Evolutionary conservation across 2,329 filamentous ascomycete species (phyloP).

Genomic region (Ceratocystiopsis brevicomis): DNA sequence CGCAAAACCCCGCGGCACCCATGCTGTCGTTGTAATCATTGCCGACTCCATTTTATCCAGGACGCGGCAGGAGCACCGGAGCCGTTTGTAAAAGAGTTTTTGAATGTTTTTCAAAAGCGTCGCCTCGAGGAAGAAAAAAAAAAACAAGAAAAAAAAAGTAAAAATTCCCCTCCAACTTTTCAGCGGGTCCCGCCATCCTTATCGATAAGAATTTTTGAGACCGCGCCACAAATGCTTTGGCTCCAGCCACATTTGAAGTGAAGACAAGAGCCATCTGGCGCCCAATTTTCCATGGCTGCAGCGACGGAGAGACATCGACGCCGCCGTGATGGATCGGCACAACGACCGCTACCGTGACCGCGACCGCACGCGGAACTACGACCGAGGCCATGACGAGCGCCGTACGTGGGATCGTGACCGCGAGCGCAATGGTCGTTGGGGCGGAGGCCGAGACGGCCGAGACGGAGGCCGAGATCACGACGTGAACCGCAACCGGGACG

Average conservation of each 20-base stretch:
- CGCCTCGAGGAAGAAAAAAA: no score
- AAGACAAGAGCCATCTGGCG: no score
- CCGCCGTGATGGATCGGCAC: conserved; percentile 2
- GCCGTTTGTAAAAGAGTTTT: no score
- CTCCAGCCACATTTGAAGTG: no score
- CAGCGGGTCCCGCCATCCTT: conserved; percentile 11
- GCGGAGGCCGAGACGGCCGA: conserved; percentile 3
- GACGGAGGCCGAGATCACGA: not conserved
- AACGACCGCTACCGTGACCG: conserved; percentile 15
- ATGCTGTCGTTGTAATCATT: conserved; percentile 60
- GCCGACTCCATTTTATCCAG: conserved; percentile 19
- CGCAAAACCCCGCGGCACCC: conserved; percentile 60
- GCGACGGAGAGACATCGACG: no score
- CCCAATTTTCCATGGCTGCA: no score
- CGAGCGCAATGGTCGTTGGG: conserved; percentile 13
- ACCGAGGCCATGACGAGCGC: not conserved
- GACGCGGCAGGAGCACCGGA: not conserved
- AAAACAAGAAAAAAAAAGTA: no score
- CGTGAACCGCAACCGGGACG: conserved; percentile 1
- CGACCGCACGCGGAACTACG: conserved; percentile 11
- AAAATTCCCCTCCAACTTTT: conserved; percentile 16
- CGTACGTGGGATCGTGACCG: conserved; percentile 12
- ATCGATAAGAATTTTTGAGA: no score
- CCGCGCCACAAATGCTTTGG: not conserved
- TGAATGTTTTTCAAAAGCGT: no score